phyloP scores from a whole-genome alignment of 2,329 filamentous ascomycete species.

The Ophiocordyceps camponoti-saundersi region DNA sequence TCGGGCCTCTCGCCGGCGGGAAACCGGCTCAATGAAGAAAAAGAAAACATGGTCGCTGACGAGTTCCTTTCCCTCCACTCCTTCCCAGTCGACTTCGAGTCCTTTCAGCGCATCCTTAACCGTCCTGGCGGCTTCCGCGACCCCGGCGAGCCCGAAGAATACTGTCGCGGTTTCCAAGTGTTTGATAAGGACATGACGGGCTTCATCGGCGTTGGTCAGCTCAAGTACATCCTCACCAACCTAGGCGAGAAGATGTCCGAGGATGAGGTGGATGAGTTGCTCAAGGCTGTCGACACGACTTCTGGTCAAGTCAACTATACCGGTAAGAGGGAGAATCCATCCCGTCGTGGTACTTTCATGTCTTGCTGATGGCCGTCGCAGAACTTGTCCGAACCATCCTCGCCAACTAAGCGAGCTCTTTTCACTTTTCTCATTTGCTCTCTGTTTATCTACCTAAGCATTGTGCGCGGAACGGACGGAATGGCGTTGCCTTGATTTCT shows the following conservation, averaged over 20 bases:
- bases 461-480: conserved; percentile 5
- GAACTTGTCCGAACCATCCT: conserved; percentile 77
- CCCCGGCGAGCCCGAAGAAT: conserved; percentile 92
- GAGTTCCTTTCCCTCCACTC: not conserved
- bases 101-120: conserved; percentile 93
- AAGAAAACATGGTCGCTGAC: not conserved
- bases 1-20: not conserved
- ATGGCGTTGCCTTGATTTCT: not conserved
- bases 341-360: not conserved
- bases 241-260: conserved; percentile 98
- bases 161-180: conserved; percentile 96
- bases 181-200: conserved; percentile 99
- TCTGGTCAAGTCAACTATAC: conserved; percentile 96
- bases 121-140: conserved; percentile 96
- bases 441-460: not conserved
- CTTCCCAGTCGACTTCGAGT: conserved; percentile 79
- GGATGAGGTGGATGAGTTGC: conserved; percentile 94
- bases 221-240: conserved; percentile 96
- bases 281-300: conserved; percentile 94
- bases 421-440: conserved; percentile 9
- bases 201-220: conserved; percentile 91
- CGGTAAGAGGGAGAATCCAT: conserved; percentile 37
- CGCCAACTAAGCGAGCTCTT: conserved; percentile 45
- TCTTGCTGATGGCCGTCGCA: conserved; percentile 14
- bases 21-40: not conserved